Evolutionary conservation across 208 protist genomes (phyloP), one percentile per base, ranked within the genome.

Genomic region (Leishmania mexicana): DNA sequence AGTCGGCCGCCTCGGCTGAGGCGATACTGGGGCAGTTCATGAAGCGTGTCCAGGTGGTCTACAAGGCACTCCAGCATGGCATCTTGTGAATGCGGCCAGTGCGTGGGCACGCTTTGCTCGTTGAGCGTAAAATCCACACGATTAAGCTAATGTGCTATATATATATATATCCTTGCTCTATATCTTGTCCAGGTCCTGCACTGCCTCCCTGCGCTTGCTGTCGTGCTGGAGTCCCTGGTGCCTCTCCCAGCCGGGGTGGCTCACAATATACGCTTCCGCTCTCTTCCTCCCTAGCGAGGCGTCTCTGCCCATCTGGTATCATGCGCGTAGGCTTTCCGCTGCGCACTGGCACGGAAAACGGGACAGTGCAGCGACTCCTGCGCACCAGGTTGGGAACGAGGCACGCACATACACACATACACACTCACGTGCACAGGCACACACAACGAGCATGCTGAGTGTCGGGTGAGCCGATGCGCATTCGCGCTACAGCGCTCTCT

Each of bases 51-150:
- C 84, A 84, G 4, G 92, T 93, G n/a, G 90, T 85, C 11, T 90
- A 89, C 79, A 97, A 93, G 79, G 92, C 94, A 28, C 85, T 97
- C 38, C 89, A 89, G 81, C 79, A 92, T 42, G 94, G 94, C 35
- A 92, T 97, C 64, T 87, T 85, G 57, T 96, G 88, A 86, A 17
- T 76, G 40, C 15, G 70, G 13, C 28, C 8, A 49, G 21, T 35
- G 8, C 17, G 2, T 74, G 47, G 5, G 28, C 11, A 45, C 24
- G 24, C 11, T n/a, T 51, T 53, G 28, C 51, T 74, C 28, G 24
- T 74, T 10, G 28, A 35, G 3, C 13, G 24, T 38, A n/a, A n/a
- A 54, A 38, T 74, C 3, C 3, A 72, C 8, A 35, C 70, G 70
- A 45, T 19, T 74, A 74, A 74, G 24, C 70, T 51, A 74, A 74